Percentiles rank a stretch among this genome's conserved stretches.
Evolutionary conservation across 768 basidiomycete genomes (phyloP).

Genomic region (Lactarius tabidus): DNA sequence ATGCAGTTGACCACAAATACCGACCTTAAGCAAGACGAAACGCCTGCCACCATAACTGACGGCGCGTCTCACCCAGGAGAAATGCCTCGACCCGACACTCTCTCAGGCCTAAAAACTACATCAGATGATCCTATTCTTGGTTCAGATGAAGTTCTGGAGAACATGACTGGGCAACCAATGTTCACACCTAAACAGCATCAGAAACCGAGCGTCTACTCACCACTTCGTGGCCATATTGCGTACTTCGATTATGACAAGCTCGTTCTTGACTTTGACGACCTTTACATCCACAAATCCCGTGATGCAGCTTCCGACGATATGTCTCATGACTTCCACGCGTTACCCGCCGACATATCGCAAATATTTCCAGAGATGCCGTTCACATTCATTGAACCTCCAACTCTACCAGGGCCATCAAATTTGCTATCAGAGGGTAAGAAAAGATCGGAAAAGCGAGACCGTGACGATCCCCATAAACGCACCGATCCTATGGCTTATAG

Average conservation of each 20-base stretch:
- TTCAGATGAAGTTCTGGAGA: neutral
- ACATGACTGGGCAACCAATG: constrained; percentile 9
- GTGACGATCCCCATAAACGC: constrained; percentile 70
- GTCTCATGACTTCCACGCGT: constrained; percentile 29
- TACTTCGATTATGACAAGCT: constrained; percentile 41
- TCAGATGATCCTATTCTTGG: constrained; percentile 21
- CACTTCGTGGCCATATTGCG: constrained; percentile 56
- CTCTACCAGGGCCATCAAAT: constrained; percentile 3
- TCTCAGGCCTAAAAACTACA: constrained; percentile 18
- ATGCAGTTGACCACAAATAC: constrained; percentile 29
- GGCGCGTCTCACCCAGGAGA: neutral
- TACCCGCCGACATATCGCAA: constrained; percentile 49
- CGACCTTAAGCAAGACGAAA: constrained; percentile 33
- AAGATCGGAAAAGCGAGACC: constrained; percentile 46
- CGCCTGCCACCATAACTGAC: neutral
- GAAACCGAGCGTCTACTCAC: constrained; percentile 46
- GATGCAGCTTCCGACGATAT: constrained; percentile 6
- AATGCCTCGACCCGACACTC: constrained; percentile 3
- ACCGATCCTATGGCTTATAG: constrained; percentile 75
- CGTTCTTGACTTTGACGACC: constrained; percentile 52
- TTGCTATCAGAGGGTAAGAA: constrained; percentile 32
- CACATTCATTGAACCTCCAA: constrained; percentile 46
- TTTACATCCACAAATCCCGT: constrained; percentile 31
- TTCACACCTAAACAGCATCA: constrained; percentile 32
- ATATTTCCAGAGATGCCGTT: constrained; percentile 85